A percentile compares a stretch with the other conserved stretches of the same genome.
These are phyloP conservation scores for Diaporthe eres DNA, from an alignment of 2,329 filamentous ascomycete species.

Conservation along the genomic window DNA sequence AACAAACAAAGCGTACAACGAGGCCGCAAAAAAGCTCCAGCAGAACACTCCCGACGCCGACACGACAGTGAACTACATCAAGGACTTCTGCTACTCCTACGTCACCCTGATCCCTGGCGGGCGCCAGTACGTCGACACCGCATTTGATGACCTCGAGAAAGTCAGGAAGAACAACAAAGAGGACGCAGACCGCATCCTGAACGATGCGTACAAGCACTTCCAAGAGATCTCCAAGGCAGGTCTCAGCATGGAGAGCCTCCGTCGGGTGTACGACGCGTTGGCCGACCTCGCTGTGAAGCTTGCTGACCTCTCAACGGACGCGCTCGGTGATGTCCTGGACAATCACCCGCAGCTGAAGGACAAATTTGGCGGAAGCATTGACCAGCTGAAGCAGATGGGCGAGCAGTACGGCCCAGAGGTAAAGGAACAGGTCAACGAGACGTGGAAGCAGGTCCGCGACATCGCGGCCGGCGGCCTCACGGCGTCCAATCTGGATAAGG, in stretches of 20 bases:
- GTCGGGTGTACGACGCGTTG: slow-evolving; percentile 73
- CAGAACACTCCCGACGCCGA: slow-evolving; percentile 75
- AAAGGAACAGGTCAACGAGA: slow-evolving; percentile 81
- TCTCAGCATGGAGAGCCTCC: slow-evolving; percentile 73
- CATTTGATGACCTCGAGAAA: slow-evolving; percentile 79
- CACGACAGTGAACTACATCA: slow-evolving; percentile 76
- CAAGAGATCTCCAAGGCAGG: slow-evolving; percentile 72
- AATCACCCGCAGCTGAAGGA: slow-evolving; percentile 82
- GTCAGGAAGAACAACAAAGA: slow-evolving; percentile 76
- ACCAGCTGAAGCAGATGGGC: slow-evolving; percentile 78
- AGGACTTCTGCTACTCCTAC: slow-evolving; percentile 77
- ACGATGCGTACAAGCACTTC: slow-evolving; percentile 77
- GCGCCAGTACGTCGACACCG: slow-evolving; percentile 75
- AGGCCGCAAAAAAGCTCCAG: slow-evolving; percentile 72
- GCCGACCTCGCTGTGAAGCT: slow-evolving; percentile 73
- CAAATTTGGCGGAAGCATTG: slow-evolving; percentile 76
- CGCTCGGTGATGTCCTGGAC: slow-evolving; percentile 75
- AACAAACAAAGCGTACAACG: slow-evolving; percentile 72
- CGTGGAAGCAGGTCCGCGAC: slow-evolving; percentile 76
- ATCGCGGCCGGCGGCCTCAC: slow-evolving; percentile 74
- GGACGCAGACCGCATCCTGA: slow-evolving; percentile 78
- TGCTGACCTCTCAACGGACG: slow-evolving; percentile 73
- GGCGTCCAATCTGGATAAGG: slow-evolving; percentile 65
- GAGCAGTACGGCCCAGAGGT: slow-evolving; percentile 81
- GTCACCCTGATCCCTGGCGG: slow-evolving; percentile 81